Base-by-base conservation (phyloP, 768 basidiomycete genomes). In the Panaeolus cyanescens region DNA sequence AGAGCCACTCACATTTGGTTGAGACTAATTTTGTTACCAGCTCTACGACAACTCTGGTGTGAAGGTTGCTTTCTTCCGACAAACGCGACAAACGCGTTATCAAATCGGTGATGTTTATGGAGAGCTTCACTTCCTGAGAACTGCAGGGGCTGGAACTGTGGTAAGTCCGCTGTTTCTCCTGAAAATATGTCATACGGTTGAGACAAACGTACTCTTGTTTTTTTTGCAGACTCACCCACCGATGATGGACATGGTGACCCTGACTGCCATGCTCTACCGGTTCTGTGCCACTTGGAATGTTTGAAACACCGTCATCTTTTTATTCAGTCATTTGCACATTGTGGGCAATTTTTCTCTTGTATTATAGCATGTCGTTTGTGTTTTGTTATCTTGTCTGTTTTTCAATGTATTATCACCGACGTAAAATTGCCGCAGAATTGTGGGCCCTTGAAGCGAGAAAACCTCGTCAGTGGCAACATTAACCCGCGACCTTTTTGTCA, bases 41-140 rank as follows among this genome's bases (percentile, higher is more conserved):
- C 80, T 93, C 65, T 85, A 88, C 77, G 92, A 94, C 73, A 77
- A 83, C 50, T 83, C 81, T 66, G 85, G 84, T 65, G 83, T 80
- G 64, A 80, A 88, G 61, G 88, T 95, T 66, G 92, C 92, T 34
- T 88, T 91, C 75, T 92, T 89, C 81, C 89, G 87, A 55, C 89
- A 88, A 58, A 89, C 87, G 62, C 85, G 88, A 68, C 85, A 86
- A 62, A 89, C 88, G 59, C 88, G 90, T 66, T 93, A 91, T 80
- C 89, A 90, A 72, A 84, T 93, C 65, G 92, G 92, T 64, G 92
- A 94, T 70, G 92, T 93, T 33, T 90, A 88, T 72, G 90, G 91
- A 64, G 92, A 95, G 70, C 81, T 95, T 65, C 91, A 93, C 71
- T 92, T 93, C 73, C 79, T 91, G 73, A 88, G 90, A 70, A 82